A percentile compares a stretch with the other conserved stretches of the same genome.
Conservation (phyloP, 108 stramenopile genomes). For the Aurantiochytrium sp. region DNA sequence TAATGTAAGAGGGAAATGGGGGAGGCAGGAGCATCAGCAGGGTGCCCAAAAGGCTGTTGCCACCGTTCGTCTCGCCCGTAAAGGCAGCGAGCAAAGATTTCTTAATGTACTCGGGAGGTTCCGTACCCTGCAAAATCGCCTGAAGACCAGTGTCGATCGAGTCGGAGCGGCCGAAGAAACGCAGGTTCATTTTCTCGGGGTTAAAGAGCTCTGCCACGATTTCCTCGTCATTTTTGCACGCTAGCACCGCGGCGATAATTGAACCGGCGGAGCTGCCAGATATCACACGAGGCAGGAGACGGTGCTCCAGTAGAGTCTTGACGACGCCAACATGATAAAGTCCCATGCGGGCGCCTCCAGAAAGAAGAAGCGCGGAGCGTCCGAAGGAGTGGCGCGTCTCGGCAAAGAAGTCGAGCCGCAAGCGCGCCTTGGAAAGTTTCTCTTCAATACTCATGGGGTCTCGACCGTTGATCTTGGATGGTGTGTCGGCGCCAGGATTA, state of each 20-base stretch:
- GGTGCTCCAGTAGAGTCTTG: conserved; percentile 76
- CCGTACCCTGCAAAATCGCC: background rate
- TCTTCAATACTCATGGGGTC: background rate
- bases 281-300: conserved; percentile 87
- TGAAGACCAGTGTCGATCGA: background rate
- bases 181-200: conserved; percentile 50
- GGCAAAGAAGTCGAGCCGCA: conserved; percentile 89
- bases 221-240: conserved; percentile 85
- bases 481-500: background rate
- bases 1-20: background rate
- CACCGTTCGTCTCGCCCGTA: background rate
- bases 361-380: conserved; percentile 81
- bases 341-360: conserved; percentile 86
- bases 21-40: background rate
- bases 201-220: conserved; percentile 68
- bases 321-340: conserved; percentile 95
- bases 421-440: background rate
- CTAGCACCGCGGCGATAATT: conserved; percentile 84
- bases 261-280: conserved; percentile 90
- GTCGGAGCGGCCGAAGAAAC: conserved; percentile 60
- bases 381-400: conserved; percentile 96
- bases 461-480: background rate
- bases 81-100: background rate
- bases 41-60: background rate
- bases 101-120: background rate